phyloP scores from a whole-genome alignment of 768 basidiomycete genomes.

The Pisolithus sp. region DNA sequence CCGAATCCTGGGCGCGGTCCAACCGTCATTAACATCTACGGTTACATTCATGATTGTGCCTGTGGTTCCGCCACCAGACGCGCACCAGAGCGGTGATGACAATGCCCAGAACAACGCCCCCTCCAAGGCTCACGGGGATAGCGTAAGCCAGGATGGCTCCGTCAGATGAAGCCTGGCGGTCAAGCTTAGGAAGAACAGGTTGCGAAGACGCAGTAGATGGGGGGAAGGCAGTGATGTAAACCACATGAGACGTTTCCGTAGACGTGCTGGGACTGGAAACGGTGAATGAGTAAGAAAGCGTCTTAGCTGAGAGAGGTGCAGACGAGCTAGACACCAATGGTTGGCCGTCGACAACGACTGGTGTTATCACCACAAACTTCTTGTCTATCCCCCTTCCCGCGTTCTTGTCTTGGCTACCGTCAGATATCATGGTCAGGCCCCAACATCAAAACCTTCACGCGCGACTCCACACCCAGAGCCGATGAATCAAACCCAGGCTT shows the following conservation, averaged over 20 bases:
- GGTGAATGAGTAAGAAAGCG: conserved; percentile 1
- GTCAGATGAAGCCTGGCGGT: conserved; percentile 17
- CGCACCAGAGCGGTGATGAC: no score
- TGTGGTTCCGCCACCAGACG: no score
- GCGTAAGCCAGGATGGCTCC: not conserved
- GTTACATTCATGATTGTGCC: no score
- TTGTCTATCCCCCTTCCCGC: no score
- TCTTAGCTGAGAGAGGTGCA: not conserved
- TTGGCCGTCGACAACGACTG: not conserved
- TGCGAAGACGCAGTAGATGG: conserved; percentile 13
- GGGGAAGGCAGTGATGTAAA: conserved; percentile 31
- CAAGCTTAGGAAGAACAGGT: conserved; percentile 13
- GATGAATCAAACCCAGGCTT: conserved; percentile 53
- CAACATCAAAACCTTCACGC: conserved; percentile 36
- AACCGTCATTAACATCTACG: no score
- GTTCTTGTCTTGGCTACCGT: not conserved
- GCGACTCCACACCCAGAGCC: conserved; percentile 55
- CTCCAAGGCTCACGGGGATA: no score
- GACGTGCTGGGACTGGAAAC: not conserved
- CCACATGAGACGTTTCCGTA: conserved; percentile 8
- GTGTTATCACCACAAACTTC: not conserved
- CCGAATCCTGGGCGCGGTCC: no score
- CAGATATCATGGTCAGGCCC: conserved; percentile 32
- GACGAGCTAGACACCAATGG: not conserved
- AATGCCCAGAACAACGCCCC: no score